Conservation (phyloP, 768 basidiomycete species). For the Cyclocybe cylindracea region DNA sequence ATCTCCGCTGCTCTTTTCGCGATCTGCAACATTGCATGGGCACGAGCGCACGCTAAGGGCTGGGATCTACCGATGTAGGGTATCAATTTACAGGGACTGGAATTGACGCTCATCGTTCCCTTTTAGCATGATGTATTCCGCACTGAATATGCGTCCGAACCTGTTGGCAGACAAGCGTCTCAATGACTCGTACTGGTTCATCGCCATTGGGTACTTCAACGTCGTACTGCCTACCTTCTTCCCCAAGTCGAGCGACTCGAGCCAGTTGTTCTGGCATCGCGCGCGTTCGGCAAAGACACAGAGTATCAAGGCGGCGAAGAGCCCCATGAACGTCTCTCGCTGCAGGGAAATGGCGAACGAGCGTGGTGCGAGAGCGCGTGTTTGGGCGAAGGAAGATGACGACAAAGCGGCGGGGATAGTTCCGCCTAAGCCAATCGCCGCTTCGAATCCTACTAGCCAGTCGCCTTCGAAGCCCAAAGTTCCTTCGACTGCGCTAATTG, state of each 20-base stretch:
- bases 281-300: constrained; percentile 69
- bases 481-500: constrained; percentile 68
- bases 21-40: constrained; percentile 76
- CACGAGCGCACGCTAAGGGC: constrained; percentile 43
- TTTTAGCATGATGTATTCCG: constrained; percentile 80
- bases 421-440: constrained; percentile 30
- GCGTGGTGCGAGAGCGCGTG: constrained; percentile 58
- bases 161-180: constrained; percentile 41
- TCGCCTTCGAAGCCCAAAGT: constrained; percentile 30
- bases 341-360: constrained; percentile 65
- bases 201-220: constrained; percentile 83
- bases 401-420: constrained; percentile 48
- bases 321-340: constrained; percentile 59
- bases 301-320: constrained; percentile 65
- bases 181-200: constrained; percentile 75
- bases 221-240: constrained; percentile 76
- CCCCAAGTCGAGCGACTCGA: constrained; percentile 41
- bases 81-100: neutral
- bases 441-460: constrained; percentile 11
- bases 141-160: constrained; percentile 75
- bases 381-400: constrained; percentile 79
- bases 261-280: constrained; percentile 70
- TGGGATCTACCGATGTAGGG: constrained; percentile 55
- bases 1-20: constrained; percentile 78
- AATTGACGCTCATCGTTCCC: neutral